Conservation (phyloP, 306 rosid genomes). For the Bauhinia variegata region DNA sequence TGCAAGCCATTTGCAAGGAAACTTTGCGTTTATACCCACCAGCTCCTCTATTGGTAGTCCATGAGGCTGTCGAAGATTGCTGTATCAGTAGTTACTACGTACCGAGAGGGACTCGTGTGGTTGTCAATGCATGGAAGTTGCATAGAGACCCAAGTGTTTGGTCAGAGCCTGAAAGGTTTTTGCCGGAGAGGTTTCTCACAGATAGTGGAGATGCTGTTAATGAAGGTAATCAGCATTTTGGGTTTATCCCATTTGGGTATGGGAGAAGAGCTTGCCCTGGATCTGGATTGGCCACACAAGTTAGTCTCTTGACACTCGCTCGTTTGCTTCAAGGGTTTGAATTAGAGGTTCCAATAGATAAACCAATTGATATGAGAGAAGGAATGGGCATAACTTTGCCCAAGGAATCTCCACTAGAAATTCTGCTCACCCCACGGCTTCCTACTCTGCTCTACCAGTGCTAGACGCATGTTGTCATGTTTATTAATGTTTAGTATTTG, state of each 20-base stretch:
- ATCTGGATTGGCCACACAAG: slow-evolving; percentile 21
- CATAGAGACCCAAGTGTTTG: slow-evolving; percentile 40
- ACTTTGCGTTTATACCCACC: slow-evolving; percentile 41
- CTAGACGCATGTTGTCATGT: background rate
- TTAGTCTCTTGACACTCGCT: slow-evolving; percentile 32
- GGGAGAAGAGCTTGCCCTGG: slow-evolving; percentile 43
- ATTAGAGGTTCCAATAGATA: background rate
- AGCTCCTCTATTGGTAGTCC: slow-evolving; percentile 31
- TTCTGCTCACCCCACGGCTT: slow-evolving; percentile 30
- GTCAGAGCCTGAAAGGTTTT: slow-evolving; percentile 30
- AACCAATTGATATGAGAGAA: slow-evolving; percentile 35
- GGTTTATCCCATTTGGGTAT: slow-evolving; percentile 39
- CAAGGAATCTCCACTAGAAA: slow-evolving; percentile 25
- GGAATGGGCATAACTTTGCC: slow-evolving; percentile 34
- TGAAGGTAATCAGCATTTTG: slow-evolving; percentile 31
- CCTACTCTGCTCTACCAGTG: slow-evolving; percentile 8
- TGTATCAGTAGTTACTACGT: slow-evolving; percentile 9
- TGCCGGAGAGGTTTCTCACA: slow-evolving; percentile 37
- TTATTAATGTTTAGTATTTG: no score
- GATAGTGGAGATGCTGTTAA: slow-evolving; percentile 24
- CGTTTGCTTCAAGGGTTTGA: slow-evolving; percentile 47
- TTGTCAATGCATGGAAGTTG: slow-evolving; percentile 41
- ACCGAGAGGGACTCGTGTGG: slow-evolving; percentile 31
- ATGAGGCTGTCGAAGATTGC: slow-evolving; percentile 36
- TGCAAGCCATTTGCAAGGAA: slow-evolving; percentile 48